These are phyloP conservation scores for Penicillium sp. DNA, from an alignment of 2,329 filamentous ascomycete genomes.

Conservation along the genomic window DNA sequence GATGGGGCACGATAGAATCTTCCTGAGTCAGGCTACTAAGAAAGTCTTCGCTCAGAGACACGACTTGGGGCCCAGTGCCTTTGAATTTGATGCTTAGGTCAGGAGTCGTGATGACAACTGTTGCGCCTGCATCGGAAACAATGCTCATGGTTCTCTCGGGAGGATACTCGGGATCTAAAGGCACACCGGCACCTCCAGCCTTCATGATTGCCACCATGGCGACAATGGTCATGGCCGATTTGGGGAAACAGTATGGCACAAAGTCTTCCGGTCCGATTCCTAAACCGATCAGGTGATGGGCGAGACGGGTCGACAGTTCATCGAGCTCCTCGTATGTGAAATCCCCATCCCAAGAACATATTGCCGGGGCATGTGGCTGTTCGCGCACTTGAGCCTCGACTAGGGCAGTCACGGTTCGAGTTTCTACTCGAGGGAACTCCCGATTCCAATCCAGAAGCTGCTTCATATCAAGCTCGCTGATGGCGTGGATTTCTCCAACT, in stretches of 20 bases:
- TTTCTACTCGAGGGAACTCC: neutral
- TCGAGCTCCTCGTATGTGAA: slow-evolving; percentile 29
- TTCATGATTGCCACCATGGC: slow-evolving; percentile 29
- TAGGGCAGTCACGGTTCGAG: slow-evolving; percentile 3
- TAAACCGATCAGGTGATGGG: slow-evolving; percentile 29
- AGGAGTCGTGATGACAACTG: too few species aligned
- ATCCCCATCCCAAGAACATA: slow-evolving; percentile 30
- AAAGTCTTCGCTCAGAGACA: too few species aligned
- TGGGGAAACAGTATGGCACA: slow-evolving; percentile 31
- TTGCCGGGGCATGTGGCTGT: slow-evolving; percentile 12
- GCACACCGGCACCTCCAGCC: slow-evolving; percentile 28
- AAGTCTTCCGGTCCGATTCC: slow-evolving; percentile 29
- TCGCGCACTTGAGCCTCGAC: slow-evolving; percentile 5
- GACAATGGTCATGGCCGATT: slow-evolving; percentile 31
- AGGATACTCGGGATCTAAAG: slow-evolving; percentile 29
- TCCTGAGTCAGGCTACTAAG: too few species aligned
- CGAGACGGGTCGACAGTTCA: slow-evolving; percentile 31
- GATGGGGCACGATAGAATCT: too few species aligned
- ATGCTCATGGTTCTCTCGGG: too few species aligned
- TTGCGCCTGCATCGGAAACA: too few species aligned
- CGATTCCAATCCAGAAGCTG: slow-evolving; percentile 10
- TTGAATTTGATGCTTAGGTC: too few species aligned
- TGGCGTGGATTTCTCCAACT: neutral
- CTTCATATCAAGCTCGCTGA: neutral
- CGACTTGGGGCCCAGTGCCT: too few species aligned